Percentiles rank a stretch among this genome's conserved stretches.
Conservation (phyloP, 495 filamentous ascomycete genomes). For the Talaromyces liani region DNA sequence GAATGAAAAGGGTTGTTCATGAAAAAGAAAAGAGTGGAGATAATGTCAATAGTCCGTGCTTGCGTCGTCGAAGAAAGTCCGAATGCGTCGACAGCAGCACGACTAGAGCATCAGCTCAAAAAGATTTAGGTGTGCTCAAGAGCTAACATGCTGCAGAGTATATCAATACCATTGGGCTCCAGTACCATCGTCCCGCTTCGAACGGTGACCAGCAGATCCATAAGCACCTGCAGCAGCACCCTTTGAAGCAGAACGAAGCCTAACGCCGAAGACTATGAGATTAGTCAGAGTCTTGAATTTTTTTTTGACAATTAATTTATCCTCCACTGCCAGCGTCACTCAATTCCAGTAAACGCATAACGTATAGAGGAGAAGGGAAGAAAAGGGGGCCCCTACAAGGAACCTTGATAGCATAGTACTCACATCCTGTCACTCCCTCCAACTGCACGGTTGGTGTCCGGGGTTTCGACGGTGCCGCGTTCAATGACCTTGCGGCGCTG, state of each 20-base stretch:
- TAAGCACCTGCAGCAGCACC: slow-evolving; percentile 61
- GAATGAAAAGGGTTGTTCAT: slow-evolving; percentile 1
- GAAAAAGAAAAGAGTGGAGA: not conserved
- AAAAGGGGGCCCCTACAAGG: slow-evolving; percentile 78
- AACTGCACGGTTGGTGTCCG: slow-evolving; percentile 80
- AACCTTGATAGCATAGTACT: slow-evolving; percentile 76
- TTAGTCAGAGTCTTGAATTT: slow-evolving; percentile 73
- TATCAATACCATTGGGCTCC: slow-evolving; percentile 59
- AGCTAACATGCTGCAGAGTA: slow-evolving; percentile 21
- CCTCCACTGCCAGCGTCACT: slow-evolving; percentile 73
- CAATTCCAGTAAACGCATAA: slow-evolving; percentile 75
- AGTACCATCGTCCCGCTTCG: slow-evolving; percentile 64
- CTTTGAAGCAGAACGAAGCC: slow-evolving; percentile 91
- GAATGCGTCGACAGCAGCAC: not conserved
- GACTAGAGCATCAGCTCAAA: slow-evolving; percentile 7
- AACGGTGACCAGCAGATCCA: slow-evolving; percentile 62
- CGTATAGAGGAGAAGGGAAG: slow-evolving; percentile 60
- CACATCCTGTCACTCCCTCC: slow-evolving; percentile 98
- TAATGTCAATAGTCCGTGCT: not conserved
- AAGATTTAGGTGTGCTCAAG: slow-evolving; percentile 22
- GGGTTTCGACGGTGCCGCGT: slow-evolving; percentile 63
- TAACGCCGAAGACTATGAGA: slow-evolving; percentile 84
- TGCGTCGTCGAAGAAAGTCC: slow-evolving; percentile 4
- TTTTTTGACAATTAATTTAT: slow-evolving; percentile 26
- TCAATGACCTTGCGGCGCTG: slow-evolving; percentile 81